Evolutionary conservation across 805 yeast genomes (phyloP), one percentile per base, ranked within the genome.

Genomic region (Starmerella cellae): DNA sequence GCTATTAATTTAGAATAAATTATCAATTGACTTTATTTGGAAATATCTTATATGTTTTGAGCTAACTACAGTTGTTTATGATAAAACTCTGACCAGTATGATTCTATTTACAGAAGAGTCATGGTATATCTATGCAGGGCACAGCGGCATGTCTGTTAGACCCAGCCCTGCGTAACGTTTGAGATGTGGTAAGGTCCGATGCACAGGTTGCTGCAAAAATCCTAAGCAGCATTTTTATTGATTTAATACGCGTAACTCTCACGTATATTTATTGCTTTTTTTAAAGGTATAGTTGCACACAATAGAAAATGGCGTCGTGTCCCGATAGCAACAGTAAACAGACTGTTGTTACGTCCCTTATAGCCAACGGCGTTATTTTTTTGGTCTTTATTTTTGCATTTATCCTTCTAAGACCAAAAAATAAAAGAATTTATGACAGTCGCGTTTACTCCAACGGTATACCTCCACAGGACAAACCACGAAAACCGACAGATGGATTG

Each of bases 371-470:
- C 43, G 70, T 70, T 9, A 58, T 85, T 4, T 82, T 79, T 56
- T 73, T 74, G 2, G 65, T 63, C 5, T 83, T 85, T 54, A 62
- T 82, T 10, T 41, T 64, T 0, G 65, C 70, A 6, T 88, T 88
- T 60, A 46, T 88, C 22, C 32, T 81, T 1, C 60, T 88, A 42
- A 67, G 96, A 46, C 69, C 78, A 37, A 71, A 65, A 50, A 72
- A 78, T 60, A 73, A 71, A 55, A 68, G 93, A 49, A 79, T 85
- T 36, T 88, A 88, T 60, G 79, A 82, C 49, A 95, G 95, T 18
- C 82, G 85, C 53, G 70, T 87, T 0, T 68, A 76, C 6, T 74
- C 67, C 41, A 74, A 76, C 46, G 61, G 82, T 35, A 77, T 72
- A 36, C 62, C 66, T 30, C 55, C 51, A 6, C 35, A 43, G 30